Base-by-base conservation (phyloP, 139 green algal genomes). In the Chlamydomonas sp. region DNA sequence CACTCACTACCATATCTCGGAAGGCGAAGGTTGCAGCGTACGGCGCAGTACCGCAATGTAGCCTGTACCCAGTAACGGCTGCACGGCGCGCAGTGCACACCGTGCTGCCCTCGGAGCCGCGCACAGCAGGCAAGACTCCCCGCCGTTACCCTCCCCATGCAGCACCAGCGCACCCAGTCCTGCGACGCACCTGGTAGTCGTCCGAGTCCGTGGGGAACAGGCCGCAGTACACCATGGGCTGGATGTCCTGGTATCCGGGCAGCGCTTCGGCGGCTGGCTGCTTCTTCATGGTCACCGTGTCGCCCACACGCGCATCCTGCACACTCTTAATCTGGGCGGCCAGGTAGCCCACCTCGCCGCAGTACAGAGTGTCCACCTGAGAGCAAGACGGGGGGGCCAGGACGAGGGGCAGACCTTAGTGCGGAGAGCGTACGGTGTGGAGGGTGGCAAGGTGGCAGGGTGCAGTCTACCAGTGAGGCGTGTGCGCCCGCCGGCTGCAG, bases 161-260 rank as follows among this genome's bases (percentile, higher is more conserved):
- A 83, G 12, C 78, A 83, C 17, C 15, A 20, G 63, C 61, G n/a
- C 57, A 62, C 15, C 14, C 74, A 57, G 15, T 15, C 17, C 72
- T 16, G 18, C 74, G 2, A 57, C 87, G 17, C 31, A 94, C 91
- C 88, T 96, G 94, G 90, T 96, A 96, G 68, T 98, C 87, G 85
- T 97, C 93, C n/a, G 93, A 83, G 85, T 97, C 94, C 3, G 94
- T 98, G 68, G 98, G 98, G 91, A 99, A 99, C 31, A 99, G 94
- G 57, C 98, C 98, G 90, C 96, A 99, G 94, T 97, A 99, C 80
- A 99, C 98, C 96, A 99, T 99, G 9, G 98, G 97, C 94, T 94
- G 91, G 57, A 97, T 96, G 77, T 99, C 95, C 69, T 93, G 64
- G 89, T 99, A 99, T 91, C 95, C 91, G 69, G 91, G 88, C 82